Conservation (phyloP, 2,329 filamentous ascomycete genomes). For the Alternaria infectoria region DNA sequence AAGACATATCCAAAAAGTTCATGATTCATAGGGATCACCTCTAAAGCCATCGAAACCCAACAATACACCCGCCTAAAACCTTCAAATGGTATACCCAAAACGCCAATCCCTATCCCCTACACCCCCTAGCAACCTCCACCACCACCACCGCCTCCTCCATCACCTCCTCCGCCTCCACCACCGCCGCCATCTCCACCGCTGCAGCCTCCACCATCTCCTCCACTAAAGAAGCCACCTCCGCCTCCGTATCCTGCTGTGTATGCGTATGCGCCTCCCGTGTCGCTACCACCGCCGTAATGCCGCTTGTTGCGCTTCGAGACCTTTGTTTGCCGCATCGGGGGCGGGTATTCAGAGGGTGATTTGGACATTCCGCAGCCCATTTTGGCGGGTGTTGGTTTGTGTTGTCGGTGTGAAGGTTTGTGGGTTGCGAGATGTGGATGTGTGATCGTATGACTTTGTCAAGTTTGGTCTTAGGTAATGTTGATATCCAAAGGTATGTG, state of each 20-base stretch:
- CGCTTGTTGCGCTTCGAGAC: background rate
- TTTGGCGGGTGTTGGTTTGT: background rate
- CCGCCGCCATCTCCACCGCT: conserved; percentile 19
- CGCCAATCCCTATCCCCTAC: background rate
- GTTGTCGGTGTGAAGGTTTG: background rate
- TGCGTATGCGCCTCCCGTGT: background rate
- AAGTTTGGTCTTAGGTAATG: background rate
- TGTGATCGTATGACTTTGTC: background rate
- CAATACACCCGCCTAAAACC: background rate
- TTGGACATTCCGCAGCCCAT: conserved; percentile 32
- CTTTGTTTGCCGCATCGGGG: conserved; percentile 14
- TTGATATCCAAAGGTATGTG: background rate
- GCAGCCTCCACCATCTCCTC: background rate
- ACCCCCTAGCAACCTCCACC: background rate
- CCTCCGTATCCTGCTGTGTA: background rate
- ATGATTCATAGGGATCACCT: background rate
- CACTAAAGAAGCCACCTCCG: conserved; percentile 7
- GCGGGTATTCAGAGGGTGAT: conserved; percentile 10
- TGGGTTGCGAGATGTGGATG: background rate
- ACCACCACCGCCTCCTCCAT: background rate
- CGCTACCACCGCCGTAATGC: background rate
- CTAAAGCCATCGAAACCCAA: background rate
- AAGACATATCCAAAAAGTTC: background rate
- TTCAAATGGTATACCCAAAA: background rate
- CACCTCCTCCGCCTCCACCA: conserved; percentile 9